phyloP scores from a whole-genome alignment of 495 filamentous ascomycete species.

The Podospora tetraspora region DNA sequence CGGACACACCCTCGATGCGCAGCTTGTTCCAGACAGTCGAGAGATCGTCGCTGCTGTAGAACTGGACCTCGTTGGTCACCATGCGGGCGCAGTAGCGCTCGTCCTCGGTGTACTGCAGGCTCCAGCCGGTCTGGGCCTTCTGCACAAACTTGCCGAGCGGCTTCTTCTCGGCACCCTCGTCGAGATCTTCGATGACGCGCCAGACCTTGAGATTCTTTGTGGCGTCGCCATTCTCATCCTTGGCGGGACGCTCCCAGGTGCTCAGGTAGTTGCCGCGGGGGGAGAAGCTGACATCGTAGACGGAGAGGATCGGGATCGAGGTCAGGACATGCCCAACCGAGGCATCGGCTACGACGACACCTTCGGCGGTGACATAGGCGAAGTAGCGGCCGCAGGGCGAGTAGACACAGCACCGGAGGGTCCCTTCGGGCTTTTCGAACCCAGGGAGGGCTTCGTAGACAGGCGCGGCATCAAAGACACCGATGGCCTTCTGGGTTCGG shows the following conservation, averaged over 20 bases:
- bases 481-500: conserved; percentile 93
- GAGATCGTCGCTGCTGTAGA: conserved; percentile 83
- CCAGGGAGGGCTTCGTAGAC: conserved; percentile 80
- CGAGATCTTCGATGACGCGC: conserved; percentile 60
- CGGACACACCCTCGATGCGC: conserved; percentile 80
- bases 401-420: conserved; percentile 88
- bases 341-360: conserved; percentile 78
- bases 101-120: conserved; percentile 91
- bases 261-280: conserved; percentile 86
- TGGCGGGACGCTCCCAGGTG: conserved; percentile 90
- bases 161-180: conserved; percentile 54
- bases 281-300: conserved; percentile 92
- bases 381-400: conserved; percentile 93
- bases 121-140: conserved; percentile 93
- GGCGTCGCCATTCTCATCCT: conserved; percentile 88
- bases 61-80: conserved; percentile 96
- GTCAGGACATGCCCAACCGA: conserved; percentile 72
- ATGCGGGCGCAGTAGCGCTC: conserved; percentile 86
- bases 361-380: conserved; percentile 86
- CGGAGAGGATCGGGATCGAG: conserved; percentile 68
- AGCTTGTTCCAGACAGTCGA: conserved; percentile 90
- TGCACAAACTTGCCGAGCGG: conserved; percentile 89
- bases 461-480: conserved; percentile 83
- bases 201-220: conserved; percentile 96
- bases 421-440: conserved; percentile 87